Evolutionary conservation across 2,329 filamentous ascomycete genomes (phyloP).

Genomic region (Paraphaeosphaeria minitans): DNA sequence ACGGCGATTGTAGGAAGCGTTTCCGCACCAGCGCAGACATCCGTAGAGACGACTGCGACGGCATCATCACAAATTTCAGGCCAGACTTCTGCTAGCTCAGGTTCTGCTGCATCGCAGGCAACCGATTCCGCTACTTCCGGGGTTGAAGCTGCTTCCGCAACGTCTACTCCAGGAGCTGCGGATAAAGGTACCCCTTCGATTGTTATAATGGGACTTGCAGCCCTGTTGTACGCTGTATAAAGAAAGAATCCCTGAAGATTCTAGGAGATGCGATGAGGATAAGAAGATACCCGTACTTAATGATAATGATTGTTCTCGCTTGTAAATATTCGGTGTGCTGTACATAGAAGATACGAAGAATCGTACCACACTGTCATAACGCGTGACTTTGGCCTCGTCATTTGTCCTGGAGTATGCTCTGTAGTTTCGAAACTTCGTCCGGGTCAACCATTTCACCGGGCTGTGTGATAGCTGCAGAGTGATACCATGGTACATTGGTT

Average conservation of each 20-base stretch:
- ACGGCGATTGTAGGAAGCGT: constrained; percentile 50
- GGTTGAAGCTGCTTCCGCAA: constrained; percentile 17
- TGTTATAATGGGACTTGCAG: constrained; percentile 32
- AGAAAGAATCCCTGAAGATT: background rate
- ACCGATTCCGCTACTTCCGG: background rate
- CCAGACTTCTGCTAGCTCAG: background rate
- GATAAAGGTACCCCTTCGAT: constrained; percentile 24
- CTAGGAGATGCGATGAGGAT: background rate
- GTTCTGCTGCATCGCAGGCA: background rate
- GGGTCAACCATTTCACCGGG: constrained; percentile 39
- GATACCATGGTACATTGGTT: constrained; percentile 45
- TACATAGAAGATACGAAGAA: constrained; percentile 5
- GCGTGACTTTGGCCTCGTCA: background rate
- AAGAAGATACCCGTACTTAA: constrained; percentile 1
- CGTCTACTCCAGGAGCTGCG: constrained; percentile 28
- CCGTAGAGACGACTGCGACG: constrained; percentile 9
- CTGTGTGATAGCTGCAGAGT: constrained; percentile 52
- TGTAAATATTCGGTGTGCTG: background rate
- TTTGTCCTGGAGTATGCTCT: constrained; percentile 5
- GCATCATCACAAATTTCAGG: background rate
- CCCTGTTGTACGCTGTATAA: constrained; percentile 27
- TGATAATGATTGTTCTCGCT: background rate
- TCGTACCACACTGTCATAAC: background rate
- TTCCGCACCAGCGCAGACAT: constrained; percentile 19
- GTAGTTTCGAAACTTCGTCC: constrained; percentile 32